Percentiles rank a stretch among this genome's conserved stretches.
Evolutionary conservation across 1,284 basidiomycete species (phyloP).

Genomic region (Ceratobasidium sp.): DNA sequence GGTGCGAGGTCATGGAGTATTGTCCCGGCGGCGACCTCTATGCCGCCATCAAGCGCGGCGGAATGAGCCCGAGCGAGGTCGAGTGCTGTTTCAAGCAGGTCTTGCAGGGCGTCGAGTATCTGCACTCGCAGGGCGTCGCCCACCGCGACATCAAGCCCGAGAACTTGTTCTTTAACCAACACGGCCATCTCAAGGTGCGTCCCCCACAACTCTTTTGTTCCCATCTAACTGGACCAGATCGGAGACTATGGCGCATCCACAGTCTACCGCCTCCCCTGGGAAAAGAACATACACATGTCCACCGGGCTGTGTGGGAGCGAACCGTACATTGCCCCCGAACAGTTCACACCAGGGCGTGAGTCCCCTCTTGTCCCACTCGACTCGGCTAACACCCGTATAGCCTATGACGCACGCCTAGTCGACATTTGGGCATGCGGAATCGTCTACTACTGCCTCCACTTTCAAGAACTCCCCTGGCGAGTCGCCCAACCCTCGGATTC

Average conservation of each 20-base stretch:
- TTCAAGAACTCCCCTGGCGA: constrained; percentile 96
- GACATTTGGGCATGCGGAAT: constrained; percentile 98
- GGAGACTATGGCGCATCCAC: constrained; percentile 99
- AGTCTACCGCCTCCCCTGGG: constrained; percentile 98
- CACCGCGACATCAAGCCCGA: constrained; percentile 99
- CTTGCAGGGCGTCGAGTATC: constrained; percentile 82
- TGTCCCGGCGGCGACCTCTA: constrained; percentile 97
- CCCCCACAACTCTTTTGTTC: constrained; percentile 34
- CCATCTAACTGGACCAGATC: constrained; percentile 62
- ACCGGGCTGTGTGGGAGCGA: constrained; percentile 97
- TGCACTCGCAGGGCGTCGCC: constrained; percentile 95
- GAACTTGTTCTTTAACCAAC: constrained; percentile 91
- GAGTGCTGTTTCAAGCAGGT: constrained; percentile 99
- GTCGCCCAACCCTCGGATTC: constrained; percentile 85
- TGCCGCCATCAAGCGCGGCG: constrained; percentile 96
- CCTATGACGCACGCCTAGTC: constrained; percentile 95
- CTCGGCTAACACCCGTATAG: constrained; percentile 54
- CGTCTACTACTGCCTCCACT: constrained; percentile 98
- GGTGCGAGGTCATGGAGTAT: constrained; percentile 99
- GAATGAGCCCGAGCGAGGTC: constrained; percentile 92
- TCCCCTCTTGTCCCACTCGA: constrained; percentile 42
- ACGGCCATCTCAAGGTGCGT: constrained; percentile 88
- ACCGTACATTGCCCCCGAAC: constrained; percentile 97
- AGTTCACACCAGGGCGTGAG: constrained; percentile 95
- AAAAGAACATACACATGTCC: constrained; percentile 93